Base-by-base conservation (phyloP, 495 filamentous ascomycete genomes). In the Chaetomium tenue region DNA sequence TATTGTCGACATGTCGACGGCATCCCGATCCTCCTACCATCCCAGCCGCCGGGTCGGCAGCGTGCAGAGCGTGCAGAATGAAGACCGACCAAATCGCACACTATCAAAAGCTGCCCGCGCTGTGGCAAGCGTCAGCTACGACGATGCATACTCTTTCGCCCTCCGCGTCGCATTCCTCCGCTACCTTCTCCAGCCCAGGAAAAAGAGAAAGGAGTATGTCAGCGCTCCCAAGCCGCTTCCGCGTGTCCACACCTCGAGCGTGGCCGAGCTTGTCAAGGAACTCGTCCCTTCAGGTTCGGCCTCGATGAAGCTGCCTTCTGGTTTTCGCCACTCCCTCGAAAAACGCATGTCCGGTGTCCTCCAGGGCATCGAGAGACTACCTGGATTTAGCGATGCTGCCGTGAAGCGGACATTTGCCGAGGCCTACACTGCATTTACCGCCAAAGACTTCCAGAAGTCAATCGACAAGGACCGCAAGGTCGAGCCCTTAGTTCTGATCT, bases 391-490 rank as follows among this genome's bases (percentile, higher is more conserved):
- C 66, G 95, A 99, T 79, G 80, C 89, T 28, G 77, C 79, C 18
- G 88, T 99, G 59, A 97, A 97, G 76, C 86, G 94, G 60, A 95
- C 91, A 0, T 97, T 99, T 76, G 95, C 91, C 28, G 90, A 87
- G 39, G 97, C 96, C 66, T 83, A 81, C 67, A 82, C 77, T 1
- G 79, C 79, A 80, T 77, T 83, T 58, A 82, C 90, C 89, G 72
- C 94, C 88, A 78, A 86, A 87, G 70, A 90, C 85, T 61, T 98
- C 91, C 78, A 93, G 84, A 66, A 89, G 81, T 58, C 93, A 89
- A 75, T 97, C 82, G 92, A 97, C 68, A 96, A 97, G 77, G 94
- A 97, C 73, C 85, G 95, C 58, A 87, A 92, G 70, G 88, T 96
- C 23, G 95, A 99, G 75, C 92, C 96, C 69, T 77, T 98, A 88